Base-by-base conservation (phyloP, 192 early-diverging fungal species). In the Coemansia sp. region DNA sequence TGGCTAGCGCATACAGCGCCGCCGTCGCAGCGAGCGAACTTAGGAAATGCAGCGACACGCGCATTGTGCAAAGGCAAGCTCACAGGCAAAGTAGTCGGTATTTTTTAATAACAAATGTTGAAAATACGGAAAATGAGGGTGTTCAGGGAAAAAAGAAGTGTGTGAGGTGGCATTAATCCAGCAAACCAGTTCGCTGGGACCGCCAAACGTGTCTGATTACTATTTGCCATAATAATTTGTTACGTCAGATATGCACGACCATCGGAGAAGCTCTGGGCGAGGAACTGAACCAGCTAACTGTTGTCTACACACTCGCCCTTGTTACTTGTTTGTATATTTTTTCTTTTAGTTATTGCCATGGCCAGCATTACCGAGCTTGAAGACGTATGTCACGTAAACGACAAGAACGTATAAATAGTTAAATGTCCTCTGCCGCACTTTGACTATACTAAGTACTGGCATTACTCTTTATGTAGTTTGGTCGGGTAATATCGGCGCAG, bases 11-110 rank as follows among this genome's bases (percentile, higher is more conserved):
- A 43, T 27, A 16, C n/a, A 79, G 50, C 36, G 65, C 58, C 10
- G 66, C 40, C 8, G 44, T 52, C 7, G 52, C 70, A 46, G 67
- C 79, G 1, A 81, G 65, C 13, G 55, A 65, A 18, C 66, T 33
- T 62, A 68, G 60, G 18, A 40, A 46, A 46, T 46, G 43, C 40
- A 65, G 63, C 40, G 39, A 65, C 43, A 46, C 39, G 40, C 39
- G 63, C 39, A 65, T 41, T 38, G 27, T 49, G 64, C 39, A 44
- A 34, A 8, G 22, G 15, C 24, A 49, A 65, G 18, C 62, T 22
- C 36, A 20, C 36, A 15, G 36, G 15, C 44, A 47, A 18, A 18
- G 44, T 18, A 47, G 49, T 52, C 49, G 3, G 24, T 52, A 22
- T 52, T 52, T 52, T 52, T 52, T 20, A 18, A 22, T 52, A 22